Conservation (phyloP, 768 basidiomycete species). For the Kondoa subrosea region DNA sequence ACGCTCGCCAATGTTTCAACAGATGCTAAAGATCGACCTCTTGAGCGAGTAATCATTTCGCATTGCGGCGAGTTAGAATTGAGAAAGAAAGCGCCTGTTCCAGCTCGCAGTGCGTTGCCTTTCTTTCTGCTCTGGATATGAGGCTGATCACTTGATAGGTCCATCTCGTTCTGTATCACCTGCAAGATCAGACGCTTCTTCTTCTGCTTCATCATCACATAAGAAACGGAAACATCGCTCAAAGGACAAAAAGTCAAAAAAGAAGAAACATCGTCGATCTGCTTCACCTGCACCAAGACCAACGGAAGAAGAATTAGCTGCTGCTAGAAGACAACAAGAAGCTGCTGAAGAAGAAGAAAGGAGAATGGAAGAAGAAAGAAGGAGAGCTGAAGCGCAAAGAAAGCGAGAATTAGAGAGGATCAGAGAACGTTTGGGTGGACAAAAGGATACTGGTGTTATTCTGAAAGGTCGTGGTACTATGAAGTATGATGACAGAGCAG, state of each 20-base stretch:
- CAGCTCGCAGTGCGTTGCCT: neutral
- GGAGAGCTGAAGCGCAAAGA: slow-evolving; percentile 14
- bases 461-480: slow-evolving; percentile 24
- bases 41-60: slow-evolving; percentile 47
- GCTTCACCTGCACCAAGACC: slow-evolving; percentile 15
- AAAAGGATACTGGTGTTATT: slow-evolving; percentile 11
- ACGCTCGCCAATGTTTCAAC: slow-evolving; percentile 43
- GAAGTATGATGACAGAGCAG: slow-evolving; percentile 19
- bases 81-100: slow-evolving; percentile 12
- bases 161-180: slow-evolving; percentile 15
- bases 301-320: slow-evolving; percentile 6
- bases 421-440: neutral
- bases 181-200: slow-evolving; percentile 10
- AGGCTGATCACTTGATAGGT: neutral
- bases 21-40: slow-evolving; percentile 59
- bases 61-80: slow-evolving; percentile 64
- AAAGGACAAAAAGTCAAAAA: slow-evolving; percentile 27
- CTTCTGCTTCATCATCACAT: slow-evolving; percentile 6
- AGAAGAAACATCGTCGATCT: slow-evolving; percentile 25
- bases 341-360: slow-evolving; percentile 10
- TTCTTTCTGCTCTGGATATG: neutral
- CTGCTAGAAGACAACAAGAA: slow-evolving; percentile 14
- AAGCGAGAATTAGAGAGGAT: slow-evolving; percentile 11
- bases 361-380: slow-evolving; percentile 34
- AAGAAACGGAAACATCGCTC: slow-evolving; percentile 12